These are phyloP conservation scores for Hygrocybe punicea DNA, from an alignment of 768 basidiomycete species.

Conservation along the genomic window DNA sequence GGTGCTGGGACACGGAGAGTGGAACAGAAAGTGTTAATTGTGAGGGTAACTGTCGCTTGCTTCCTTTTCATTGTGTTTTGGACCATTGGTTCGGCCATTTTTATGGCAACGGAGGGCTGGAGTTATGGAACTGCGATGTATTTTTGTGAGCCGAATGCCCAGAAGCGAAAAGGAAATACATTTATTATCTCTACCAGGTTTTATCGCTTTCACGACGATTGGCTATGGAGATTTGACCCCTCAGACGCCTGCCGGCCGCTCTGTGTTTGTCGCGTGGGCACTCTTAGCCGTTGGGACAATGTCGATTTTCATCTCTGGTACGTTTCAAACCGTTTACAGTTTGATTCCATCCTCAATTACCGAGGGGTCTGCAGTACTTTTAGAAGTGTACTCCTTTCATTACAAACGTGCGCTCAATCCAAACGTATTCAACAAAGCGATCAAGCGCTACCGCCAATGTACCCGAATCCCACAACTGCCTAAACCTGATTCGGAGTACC, in stretches of 20 bases:
- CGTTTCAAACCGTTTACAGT: conserved; percentile 10
- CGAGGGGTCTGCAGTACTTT: conserved; percentile 43
- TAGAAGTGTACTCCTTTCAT: conserved; percentile 62
- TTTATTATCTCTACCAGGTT: conserved; percentile 43
- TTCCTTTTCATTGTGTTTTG: conserved; percentile 72
- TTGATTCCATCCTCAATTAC: not conserved
- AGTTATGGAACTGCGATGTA: conserved; percentile 59
- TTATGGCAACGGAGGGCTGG: conserved; percentile 67
- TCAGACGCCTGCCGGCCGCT: conserved; percentile 62
- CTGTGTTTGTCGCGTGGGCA: conserved; percentile 77
- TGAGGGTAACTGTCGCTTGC: conserved; percentile 57
- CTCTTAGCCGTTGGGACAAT: conserved; percentile 71
- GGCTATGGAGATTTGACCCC: conserved; percentile 73
- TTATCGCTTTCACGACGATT: conserved; percentile 69
- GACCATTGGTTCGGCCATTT: conserved; percentile 66
- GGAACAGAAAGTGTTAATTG: conserved; percentile 54
- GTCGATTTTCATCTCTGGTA: conserved; percentile 72
- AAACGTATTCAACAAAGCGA: conserved; percentile 42
- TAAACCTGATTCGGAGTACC: not conserved
- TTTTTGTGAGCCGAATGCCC: conserved; percentile 52
- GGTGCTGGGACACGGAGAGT: conserved; percentile 33
- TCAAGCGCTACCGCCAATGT: conserved; percentile 40
- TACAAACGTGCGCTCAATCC: conserved; percentile 56
- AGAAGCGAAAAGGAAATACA: no score
- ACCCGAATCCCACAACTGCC: not conserved